phyloP scores from a whole-genome alignment of 805 yeast genomes.

The Wickerhamomyces canadensis region DNA sequence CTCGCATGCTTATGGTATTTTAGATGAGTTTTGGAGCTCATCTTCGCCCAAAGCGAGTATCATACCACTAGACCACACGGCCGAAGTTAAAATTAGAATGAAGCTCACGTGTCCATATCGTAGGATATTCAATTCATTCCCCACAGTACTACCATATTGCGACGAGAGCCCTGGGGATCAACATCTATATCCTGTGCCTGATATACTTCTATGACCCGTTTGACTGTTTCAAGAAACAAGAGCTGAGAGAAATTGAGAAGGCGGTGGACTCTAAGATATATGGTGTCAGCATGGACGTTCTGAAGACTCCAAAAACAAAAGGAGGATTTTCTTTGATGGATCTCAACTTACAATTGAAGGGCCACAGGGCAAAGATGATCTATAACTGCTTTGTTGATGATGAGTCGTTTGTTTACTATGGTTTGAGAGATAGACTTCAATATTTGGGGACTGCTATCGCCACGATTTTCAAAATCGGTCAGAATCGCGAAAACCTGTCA shows the following conservation, averaged over 20 bases:
- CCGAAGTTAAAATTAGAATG: conserved; percentile 8
- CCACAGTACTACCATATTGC: no score
- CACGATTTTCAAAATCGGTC: background rate
- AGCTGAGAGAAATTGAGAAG: background rate
- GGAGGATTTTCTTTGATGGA: background rate
- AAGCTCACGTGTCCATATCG: no score
- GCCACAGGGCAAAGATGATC: background rate
- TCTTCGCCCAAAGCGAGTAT: conserved; percentile 29
- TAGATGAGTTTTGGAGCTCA: conserved; percentile 10
- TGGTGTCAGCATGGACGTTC: background rate
- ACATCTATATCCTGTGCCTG: background rate
- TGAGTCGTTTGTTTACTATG: background rate
- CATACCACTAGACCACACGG: conserved; percentile 30
- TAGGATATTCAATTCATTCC: no score
- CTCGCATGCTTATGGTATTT: conserved; percentile 23
- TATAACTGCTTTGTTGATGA: no score
- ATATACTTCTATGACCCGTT: background rate
- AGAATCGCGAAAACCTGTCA: no score
- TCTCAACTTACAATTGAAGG: background rate
- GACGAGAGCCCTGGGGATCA: background rate
- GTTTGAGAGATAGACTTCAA: background rate
- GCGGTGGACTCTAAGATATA: background rate
- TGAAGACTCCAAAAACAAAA: background rate
- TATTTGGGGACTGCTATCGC: background rate
- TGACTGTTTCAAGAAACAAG: background rate